Conservation (phyloP, 2,329 filamentous ascomycete genomes). For the Apiospora malaysiana region DNA sequence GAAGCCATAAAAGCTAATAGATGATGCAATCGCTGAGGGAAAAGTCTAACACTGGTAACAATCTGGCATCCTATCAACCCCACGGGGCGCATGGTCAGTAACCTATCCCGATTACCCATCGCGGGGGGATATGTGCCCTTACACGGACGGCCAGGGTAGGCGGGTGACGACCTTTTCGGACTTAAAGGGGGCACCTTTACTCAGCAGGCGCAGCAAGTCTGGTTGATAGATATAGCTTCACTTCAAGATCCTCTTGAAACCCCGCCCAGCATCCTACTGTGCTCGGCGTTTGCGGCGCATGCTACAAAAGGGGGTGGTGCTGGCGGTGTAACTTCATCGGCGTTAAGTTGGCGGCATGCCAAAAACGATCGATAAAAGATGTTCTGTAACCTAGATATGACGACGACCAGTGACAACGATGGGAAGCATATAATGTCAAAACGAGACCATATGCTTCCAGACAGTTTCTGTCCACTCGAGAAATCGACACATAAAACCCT, state of each 20-base stretch:
- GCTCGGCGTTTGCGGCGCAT: background rate
- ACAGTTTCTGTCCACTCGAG: no score
- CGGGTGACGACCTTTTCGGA: slow-evolving; percentile 1
- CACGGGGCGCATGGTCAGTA: background rate
- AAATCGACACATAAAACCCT: no score
- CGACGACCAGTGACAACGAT: background rate
- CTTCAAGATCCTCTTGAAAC: background rate
- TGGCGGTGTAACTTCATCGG: background rate
- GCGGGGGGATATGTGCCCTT: background rate
- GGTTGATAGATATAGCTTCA: background rate
- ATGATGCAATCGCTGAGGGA: background rate
- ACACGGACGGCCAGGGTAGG: background rate
- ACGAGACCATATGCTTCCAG: no score
- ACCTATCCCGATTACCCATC: background rate
- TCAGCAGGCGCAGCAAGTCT: background rate
- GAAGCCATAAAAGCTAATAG: background rate
- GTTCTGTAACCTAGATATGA: background rate
- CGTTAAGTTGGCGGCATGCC: background rate
- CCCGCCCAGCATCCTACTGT: background rate
- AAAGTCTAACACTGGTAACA: background rate
- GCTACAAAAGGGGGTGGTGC: no score
- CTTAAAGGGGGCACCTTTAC: background rate
- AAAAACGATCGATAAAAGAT: no score
- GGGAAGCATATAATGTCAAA: background rate
- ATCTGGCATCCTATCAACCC: background rate